Percentiles rank a stretch among this genome's conserved stretches.
Conservation (phyloP, 768 basidiomycete genomes). For the Mycena galericulata region DNA sequence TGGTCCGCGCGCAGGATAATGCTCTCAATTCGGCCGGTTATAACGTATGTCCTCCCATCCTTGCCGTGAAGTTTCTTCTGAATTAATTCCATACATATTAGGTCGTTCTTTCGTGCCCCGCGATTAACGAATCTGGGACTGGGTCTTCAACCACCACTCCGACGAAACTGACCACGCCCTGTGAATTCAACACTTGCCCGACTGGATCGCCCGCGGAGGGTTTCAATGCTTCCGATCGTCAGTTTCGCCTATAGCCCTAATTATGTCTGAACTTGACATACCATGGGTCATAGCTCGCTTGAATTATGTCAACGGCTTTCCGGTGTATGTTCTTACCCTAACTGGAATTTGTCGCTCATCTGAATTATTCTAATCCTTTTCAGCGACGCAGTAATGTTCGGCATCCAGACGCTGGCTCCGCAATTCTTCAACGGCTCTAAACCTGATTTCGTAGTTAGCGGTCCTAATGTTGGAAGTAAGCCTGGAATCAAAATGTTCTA, state of each 20-base stretch:
- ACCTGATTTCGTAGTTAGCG: constrained; percentile 60
- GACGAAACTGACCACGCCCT: constrained; percentile 46
- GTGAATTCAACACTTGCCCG: constrained; percentile 62
- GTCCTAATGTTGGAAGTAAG: constrained; percentile 60
- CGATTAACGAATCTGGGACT: constrained; percentile 59
- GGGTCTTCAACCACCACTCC: constrained; percentile 56
- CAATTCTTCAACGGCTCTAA: constrained; percentile 49
- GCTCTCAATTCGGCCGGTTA: constrained; percentile 53
- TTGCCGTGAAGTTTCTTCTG: background rate
- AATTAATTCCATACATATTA: constrained; percentile 27
- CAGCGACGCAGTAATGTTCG: constrained; percentile 50
- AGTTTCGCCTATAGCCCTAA: no score
- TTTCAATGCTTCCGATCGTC: constrained; percentile 53
- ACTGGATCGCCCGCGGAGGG: constrained; percentile 58
- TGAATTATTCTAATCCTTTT: background rate
- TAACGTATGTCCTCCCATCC: constrained; percentile 44
- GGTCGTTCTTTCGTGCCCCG: constrained; percentile 62
- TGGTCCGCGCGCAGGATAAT: constrained; percentile 55
- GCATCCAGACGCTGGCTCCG: constrained; percentile 60
- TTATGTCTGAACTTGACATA: no score
- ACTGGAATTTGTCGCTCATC: no score
- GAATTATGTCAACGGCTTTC: constrained; percentile 54
- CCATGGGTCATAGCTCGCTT: constrained; percentile 41
- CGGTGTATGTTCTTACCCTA: constrained; percentile 41
- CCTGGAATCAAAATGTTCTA: background rate